phyloP scores from a whole-genome alignment of 2,329 filamentous ascomycete genomes.

The Trichoderma hamatum region DNA sequence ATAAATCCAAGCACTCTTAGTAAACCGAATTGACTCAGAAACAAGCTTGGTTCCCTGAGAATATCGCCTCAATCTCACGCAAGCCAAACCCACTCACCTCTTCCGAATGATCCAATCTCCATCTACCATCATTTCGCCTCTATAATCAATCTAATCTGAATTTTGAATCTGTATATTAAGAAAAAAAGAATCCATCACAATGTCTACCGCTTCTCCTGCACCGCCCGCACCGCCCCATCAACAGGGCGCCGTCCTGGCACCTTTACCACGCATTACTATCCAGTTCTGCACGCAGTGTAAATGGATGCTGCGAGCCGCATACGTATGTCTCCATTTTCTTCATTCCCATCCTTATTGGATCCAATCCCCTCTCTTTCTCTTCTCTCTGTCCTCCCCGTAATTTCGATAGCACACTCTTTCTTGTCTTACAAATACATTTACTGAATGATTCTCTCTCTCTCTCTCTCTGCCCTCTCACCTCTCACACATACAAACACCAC shows the following conservation, averaged over 20 bases:
- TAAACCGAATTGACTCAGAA: not conserved
- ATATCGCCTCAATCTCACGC: not conserved
- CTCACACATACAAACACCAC: not conserved
- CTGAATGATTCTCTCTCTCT: not conserved
- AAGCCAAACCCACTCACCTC: not conserved
- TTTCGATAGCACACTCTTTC: too few relatives aligned
- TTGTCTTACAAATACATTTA: too few relatives aligned
- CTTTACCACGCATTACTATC: constrained; percentile 75
- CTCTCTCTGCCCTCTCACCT: not conserved
- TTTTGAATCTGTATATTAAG: not conserved
- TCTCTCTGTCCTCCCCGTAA: not conserved
- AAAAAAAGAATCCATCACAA: not conserved
- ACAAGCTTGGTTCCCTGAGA: not conserved
- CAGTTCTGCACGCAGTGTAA: constrained; percentile 92
- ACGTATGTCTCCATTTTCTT: constrained; percentile 58
- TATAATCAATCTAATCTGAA: not conserved
- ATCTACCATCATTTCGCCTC: not conserved
- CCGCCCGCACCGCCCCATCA: not conserved
- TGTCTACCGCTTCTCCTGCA: not conserved
- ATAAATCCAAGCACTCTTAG: not conserved
- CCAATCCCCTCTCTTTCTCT: too few relatives aligned
- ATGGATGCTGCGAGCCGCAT: constrained; percentile 86
- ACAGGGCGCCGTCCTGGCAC: constrained; percentile 10
- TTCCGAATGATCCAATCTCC: not conserved
- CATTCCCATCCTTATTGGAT: too few relatives aligned